Conservation (phyloP, 805 yeast genomes). For the Saccharomycopsis fermentans region DNA sequence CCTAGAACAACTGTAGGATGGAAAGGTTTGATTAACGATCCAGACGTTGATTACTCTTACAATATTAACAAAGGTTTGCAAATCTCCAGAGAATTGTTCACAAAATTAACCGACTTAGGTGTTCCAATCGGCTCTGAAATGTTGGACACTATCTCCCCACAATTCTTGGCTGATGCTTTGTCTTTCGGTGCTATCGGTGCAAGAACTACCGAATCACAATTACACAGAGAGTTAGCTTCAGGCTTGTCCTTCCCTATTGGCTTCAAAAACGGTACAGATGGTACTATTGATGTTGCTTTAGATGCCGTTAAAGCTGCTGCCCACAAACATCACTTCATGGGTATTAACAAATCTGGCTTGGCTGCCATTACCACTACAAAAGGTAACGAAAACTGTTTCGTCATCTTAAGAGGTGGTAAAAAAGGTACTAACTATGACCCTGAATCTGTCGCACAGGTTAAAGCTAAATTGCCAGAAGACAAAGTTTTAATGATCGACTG, state of each 20-base stretch:
- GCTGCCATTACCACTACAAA: slow-evolving; percentile 94
- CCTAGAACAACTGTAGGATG: slow-evolving; percentile 99
- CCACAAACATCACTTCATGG: slow-evolving; percentile 87
- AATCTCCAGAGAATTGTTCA: slow-evolving; percentile 79
- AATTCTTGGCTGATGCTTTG: slow-evolving; percentile 84
- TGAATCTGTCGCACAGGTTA: slow-evolving; percentile 47
- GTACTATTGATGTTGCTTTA: slow-evolving; percentile 84
- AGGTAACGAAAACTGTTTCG: slow-evolving; percentile 85
- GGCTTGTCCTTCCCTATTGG: slow-evolving; percentile 98
- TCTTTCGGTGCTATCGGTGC: slow-evolving; percentile 98
- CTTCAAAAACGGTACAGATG: slow-evolving; percentile 97
- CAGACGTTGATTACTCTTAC: slow-evolving; percentile 88
- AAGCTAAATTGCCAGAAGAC: slow-evolving; percentile 30
- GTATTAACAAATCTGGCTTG: slow-evolving; percentile 92
- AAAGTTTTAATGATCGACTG: slow-evolving; percentile 83
- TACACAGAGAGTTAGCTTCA: slow-evolving; percentile 93
- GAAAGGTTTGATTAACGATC: slow-evolving; percentile 97
- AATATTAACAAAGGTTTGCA: slow-evolving; percentile 91
- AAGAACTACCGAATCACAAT: slow-evolving; percentile 95
- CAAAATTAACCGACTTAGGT: slow-evolving; percentile 59
- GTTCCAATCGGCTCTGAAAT: slow-evolving; percentile 95
- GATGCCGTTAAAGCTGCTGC: slow-evolving; percentile 92
- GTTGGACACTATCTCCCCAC: slow-evolving; percentile 97
- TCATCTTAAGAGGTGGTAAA: slow-evolving; percentile 93
- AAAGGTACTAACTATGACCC: slow-evolving; percentile 84